Evolutionary conservation across 1,284 basidiomycete species (phyloP), one percentile per base, ranked within the genome.

Genomic region (Apiotrichum laibachii): DNA sequence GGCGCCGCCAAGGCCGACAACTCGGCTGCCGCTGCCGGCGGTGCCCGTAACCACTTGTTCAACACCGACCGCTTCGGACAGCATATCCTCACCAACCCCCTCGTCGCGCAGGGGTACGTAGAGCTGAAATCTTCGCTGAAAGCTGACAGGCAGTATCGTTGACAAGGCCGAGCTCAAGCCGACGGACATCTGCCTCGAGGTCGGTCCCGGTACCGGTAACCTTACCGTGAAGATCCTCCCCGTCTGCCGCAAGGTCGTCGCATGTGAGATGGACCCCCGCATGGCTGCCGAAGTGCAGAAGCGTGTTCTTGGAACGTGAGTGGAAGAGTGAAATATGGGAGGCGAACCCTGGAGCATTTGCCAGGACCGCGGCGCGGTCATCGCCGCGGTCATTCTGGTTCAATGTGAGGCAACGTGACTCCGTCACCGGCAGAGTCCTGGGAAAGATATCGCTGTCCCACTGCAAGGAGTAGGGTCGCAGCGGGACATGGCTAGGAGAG

Each of bases 221-320:
- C 77, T 99, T 72, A 99, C 96, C 0, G 88, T 97, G 18, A 83
- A 89, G 69, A 99, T 99, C 64, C 80, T 99, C 42, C 92, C 97
- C 70, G 89, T 93, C 78, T 90, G 90, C 62, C 94, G 95, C 73
- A 88, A 89, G 80, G 87, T 91, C 34, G 90, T 89, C 0, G 95
- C 93, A 1, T 87, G 98, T 34, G 96, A 99, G 77, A 96, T 98
- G 92, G 96, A 99, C 75, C 96, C 96, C 65, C 86, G 96, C 42
- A 98, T 99, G 95, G 95, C 94, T 19, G 93, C 93, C 49, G 95
- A 99, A 77, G 84, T 99, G 56, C 90, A 90, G 59, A 99, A 99
- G 79, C 88, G 96, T 67, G 93, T 99, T 1, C 89, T 98, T 82
- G 95, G 95, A 82, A 98, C 89, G 94, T 96, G 77, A 82, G 92